Base-by-base conservation (phyloP, 2,329 filamentous ascomycete genomes). In the Aspergillus flavus region DNA sequence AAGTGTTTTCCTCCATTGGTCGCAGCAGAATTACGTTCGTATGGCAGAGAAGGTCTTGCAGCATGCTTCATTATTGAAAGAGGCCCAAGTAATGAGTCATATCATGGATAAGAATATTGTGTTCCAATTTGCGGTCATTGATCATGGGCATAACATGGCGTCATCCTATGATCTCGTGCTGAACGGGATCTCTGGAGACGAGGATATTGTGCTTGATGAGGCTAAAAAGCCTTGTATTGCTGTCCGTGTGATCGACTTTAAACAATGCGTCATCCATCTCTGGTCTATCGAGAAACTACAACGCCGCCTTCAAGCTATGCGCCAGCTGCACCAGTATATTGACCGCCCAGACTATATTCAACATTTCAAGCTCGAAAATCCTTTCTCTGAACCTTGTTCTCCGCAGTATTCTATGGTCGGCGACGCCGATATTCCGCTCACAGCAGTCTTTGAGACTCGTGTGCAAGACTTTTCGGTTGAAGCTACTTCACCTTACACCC, bases 151-250 rank as follows among this genome's bases (percentile, higher is more conserved):
- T 72, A 89, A 89, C 26, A 86, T 96, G 68, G 94, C 91, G 70
- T 99, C 95, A 3, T 96, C 94, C 0, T 99, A 99, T 78, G 95
- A 99, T 77, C 90, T 99, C 79, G 93, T 98, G 4, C 84, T 99
- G 48, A 97, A 96, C 72, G 94, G 93, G 23, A 89, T 97, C 48
- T 90, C 91, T 0, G 88, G 90, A 11, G 94, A 98, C 76, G 93
- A 94, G 28, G 94, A 97, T 72, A 82, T 90, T 36, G 89, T 91
- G 21, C 85, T 99, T 7, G 93, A 96, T 64, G 87, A 90, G 67
- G 87, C 91, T 1, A 87, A 86, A 53, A 98, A 97, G 77, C 95
- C 95, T 4, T 98, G 94, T 78, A 89, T 98, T 52, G 94, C 90
- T 1, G 87, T 98, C 19, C 87, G 95, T 32, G 92, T 98, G 26